Percentiles rank a stretch among this genome's conserved stretches.
These are phyloP conservation scores for Mycena kentingensis DNA, from an alignment of 768 basidiomycete genomes.

Conservation along the genomic window DNA sequence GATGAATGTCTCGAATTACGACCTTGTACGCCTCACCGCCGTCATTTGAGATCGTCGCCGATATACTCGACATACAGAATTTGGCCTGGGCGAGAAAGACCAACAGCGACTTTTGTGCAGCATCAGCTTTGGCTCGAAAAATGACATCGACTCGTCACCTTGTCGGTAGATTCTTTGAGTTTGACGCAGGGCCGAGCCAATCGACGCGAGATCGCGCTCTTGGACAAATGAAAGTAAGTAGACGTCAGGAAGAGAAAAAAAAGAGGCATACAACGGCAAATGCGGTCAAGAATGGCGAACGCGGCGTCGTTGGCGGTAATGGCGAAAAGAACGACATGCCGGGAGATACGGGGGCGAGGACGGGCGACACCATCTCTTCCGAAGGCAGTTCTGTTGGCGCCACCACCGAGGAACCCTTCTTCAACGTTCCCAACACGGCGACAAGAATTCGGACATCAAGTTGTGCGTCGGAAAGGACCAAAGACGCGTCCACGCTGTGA, in stretches of 20 bases:
- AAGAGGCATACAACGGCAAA: conserved; percentile 42
- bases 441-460: conserved; percentile 14
- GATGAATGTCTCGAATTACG: conserved; percentile 41
- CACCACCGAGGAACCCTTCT: conserved; percentile 1
- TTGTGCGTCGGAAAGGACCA: conserved; percentile 14
- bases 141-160: conserved; percentile 34
- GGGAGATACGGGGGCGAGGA: conserved; percentile 26
- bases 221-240: conserved; percentile 4
- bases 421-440: conserved; percentile 14
- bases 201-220: conserved; percentile 53
- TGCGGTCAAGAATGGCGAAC: conserved; percentile 43
- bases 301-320: conserved; percentile 28
- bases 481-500: conserved; percentile 15
- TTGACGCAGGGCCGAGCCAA: conserved; percentile 39
- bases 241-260: neutral
- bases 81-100: conserved; percentile 46
- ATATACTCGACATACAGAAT: conserved; percentile 50
- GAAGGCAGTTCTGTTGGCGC: conserved; percentile 3
- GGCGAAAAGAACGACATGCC: conserved; percentile 25
- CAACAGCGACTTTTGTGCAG: conserved; percentile 41
- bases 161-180: conserved; percentile 41
- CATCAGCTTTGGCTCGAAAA: neutral
- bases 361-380: conserved; percentile 6
- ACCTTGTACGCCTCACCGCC: conserved; percentile 41
- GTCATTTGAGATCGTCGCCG: conserved; percentile 40